A percentile compares a stretch with the other conserved stretches of the same genome.
These are phyloP conservation scores for Agrostemma githago DNA, from an alignment of 148 eudicot species.

Conservation along the genomic window DNA sequence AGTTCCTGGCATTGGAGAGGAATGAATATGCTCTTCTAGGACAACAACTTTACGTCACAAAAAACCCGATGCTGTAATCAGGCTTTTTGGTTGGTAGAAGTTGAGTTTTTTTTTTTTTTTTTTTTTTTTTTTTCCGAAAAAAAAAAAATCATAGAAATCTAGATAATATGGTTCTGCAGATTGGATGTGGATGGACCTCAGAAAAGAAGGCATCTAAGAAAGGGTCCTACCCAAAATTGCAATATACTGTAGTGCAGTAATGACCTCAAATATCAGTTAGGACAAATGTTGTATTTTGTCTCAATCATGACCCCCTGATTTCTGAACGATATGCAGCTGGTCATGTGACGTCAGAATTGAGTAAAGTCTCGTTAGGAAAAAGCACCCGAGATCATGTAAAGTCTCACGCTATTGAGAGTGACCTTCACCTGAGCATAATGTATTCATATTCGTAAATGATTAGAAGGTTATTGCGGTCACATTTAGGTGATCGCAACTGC, in stretches of 20 bases:
- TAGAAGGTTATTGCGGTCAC: not conserved
- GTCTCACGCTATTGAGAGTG: not conserved
- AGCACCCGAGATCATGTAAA: no score
- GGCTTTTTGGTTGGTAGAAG: not conserved
- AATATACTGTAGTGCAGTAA: not conserved
- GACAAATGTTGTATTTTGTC: constrained; percentile 18
- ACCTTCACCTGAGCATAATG: not conserved
- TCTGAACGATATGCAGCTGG: not conserved
- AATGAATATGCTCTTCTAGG: constrained; percentile 6
- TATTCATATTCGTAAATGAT: not conserved
- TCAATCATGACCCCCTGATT: constrained; percentile 6
- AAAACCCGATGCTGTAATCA: constrained; percentile 2
- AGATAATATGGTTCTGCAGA: constrained; percentile 24
- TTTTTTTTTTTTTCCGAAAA: not conserved
- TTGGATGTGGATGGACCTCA: constrained; percentile 34
- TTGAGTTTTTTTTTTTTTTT: not conserved
- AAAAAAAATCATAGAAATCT: constrained; percentile 2
- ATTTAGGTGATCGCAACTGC: not conserved
- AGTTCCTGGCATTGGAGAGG: constrained; percentile 77
- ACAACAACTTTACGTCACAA: not conserved
- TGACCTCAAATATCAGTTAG: constrained; percentile 16
- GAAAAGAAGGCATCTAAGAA: constrained; percentile 15
- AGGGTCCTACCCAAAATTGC: constrained; percentile 2
- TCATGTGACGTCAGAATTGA: no score
- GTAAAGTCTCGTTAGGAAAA: no score